These are phyloP conservation scores for Cochlearia excelsa DNA, from an alignment of 345 rosid genomes.

Conservation along the genomic window DNA sequence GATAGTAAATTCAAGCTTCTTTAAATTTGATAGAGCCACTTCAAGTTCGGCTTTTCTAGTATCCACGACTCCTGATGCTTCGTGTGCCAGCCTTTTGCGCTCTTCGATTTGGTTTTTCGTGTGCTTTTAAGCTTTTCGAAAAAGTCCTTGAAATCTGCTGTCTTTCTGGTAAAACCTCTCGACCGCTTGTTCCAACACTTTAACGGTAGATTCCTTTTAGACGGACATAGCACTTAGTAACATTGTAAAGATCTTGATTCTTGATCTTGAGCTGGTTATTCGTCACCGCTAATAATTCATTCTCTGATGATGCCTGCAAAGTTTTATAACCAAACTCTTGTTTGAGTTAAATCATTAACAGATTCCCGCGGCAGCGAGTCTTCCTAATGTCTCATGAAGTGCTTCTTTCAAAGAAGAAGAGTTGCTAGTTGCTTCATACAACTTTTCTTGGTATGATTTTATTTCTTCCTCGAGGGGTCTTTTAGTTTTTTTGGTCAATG, in stretches of 20 bases:
- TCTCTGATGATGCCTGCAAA: conserved; percentile 58
- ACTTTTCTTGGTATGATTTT: conserved; percentile 57
- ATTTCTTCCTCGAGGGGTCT: conserved; percentile 53
- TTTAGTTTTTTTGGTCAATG: conserved; percentile 58
- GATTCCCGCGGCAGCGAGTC: conserved; percentile 61
- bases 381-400: conserved; percentile 52
- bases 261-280: conserved; percentile 74
- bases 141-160: conserved; percentile 47
- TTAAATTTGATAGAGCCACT: conserved; percentile 52
- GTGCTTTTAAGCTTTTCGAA: conserved; percentile 53
- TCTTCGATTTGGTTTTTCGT: conserved; percentile 54
- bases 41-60: conserved; percentile 59
- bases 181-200: conserved; percentile 53
- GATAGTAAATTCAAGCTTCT: conserved; percentile 54
- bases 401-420: conserved; percentile 65
- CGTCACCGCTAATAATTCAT: conserved; percentile 63
- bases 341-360: conserved; percentile 56
- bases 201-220: conserved; percentile 64
- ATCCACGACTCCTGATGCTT: conserved; percentile 57
- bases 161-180: conserved; percentile 54
- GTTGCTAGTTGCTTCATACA: conserved; percentile 50
- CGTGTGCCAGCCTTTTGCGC: conserved; percentile 50
- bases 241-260: conserved; percentile 69
- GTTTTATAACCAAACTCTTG: conserved; percentile 53
- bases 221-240: conserved; percentile 49